These are phyloP conservation scores for Tripterygium wilfordii DNA, from an alignment of 177 flowering plant species.

Conservation along the genomic window DNA sequence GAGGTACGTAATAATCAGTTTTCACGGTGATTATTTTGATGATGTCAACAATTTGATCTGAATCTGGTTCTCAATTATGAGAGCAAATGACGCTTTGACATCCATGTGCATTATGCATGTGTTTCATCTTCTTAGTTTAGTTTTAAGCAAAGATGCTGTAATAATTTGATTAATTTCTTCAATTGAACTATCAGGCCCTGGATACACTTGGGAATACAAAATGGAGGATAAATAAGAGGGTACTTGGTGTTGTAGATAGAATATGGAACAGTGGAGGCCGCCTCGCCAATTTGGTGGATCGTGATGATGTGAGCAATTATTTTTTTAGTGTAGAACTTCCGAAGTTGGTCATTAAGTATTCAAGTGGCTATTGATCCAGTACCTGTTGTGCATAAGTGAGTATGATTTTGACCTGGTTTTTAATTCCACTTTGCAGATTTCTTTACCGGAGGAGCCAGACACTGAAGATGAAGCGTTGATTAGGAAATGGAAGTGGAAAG, in stretches of 20 bases:
- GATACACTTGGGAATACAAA: constrained; percentile 85
- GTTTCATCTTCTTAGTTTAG: too few relatives aligned
- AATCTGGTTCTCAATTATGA: too few relatives aligned
- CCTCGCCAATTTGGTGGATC: constrained; percentile 79
- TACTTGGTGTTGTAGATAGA: constrained; percentile 73
- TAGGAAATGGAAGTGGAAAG: constrained; percentile 86
- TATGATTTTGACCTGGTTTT: too few relatives aligned
- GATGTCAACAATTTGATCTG: too few relatives aligned
- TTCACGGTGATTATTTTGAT: too few relatives aligned
- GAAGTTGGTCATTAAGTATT: too few relatives aligned
- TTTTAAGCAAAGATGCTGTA: neutral
- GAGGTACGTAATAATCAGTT: constrained; percentile 24
- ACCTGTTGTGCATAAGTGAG: too few relatives aligned
- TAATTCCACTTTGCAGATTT: constrained; percentile 44
- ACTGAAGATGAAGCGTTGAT: constrained; percentile 70
- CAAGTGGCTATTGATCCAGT: too few relatives aligned
- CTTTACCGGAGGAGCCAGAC: constrained; percentile 79
- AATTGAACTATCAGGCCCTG: constrained; percentile 54
- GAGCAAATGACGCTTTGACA: too few relatives aligned
- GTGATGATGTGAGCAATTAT: constrained; percentile 67
- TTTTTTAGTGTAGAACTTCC: neutral
- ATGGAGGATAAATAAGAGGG: constrained; percentile 89
- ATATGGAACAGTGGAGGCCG: constrained; percentile 92
- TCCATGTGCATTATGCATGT: too few relatives aligned
- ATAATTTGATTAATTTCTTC: neutral